Conservation (phyloP, 352 stramenopile species). For the Phytophthora pseudosyringae region DNA sequence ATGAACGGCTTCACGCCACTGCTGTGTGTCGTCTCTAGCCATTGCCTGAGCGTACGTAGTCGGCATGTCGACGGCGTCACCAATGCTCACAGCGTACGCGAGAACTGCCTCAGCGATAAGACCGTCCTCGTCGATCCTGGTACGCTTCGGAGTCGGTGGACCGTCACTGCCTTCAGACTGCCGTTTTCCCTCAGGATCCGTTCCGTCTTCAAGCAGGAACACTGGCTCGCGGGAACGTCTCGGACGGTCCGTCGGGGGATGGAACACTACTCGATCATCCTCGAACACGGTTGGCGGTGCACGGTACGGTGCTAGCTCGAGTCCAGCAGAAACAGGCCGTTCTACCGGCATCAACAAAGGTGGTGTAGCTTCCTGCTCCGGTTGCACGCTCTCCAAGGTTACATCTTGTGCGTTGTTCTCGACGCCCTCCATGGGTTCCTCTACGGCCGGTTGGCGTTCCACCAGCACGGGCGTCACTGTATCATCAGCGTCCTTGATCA, state of each 20-base stretch:
- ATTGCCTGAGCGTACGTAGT: no score
- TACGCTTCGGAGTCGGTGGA: constrained; percentile 10
- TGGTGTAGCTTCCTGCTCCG: no score
- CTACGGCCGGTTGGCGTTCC: no score
- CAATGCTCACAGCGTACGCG: no score
- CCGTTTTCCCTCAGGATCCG: constrained; percentile 1
- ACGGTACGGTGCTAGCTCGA: constrained; percentile 13
- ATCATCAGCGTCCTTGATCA: background rate
- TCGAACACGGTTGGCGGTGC: no score
- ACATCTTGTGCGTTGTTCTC: no score
- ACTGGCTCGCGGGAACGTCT: constrained; percentile 4
- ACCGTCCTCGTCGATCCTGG: constrained; percentile 12
- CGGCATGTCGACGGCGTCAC: no score
- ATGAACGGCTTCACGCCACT: background rate
- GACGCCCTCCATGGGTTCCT: no score
- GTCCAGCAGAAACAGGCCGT: background rate
- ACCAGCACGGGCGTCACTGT: background rate
- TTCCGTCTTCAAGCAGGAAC: constrained; percentile 4
- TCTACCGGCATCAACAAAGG: background rate
- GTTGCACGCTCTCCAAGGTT: no score
- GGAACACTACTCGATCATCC: constrained; percentile 4
- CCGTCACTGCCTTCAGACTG: constrained; percentile 21
- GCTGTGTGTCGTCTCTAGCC: no score
- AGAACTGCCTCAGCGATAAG: constrained; percentile 18
- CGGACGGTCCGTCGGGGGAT: background rate